Base-by-base conservation (phyloP, 2,329 filamentous ascomycete genomes). In the Monilinia fructicola region DNA sequence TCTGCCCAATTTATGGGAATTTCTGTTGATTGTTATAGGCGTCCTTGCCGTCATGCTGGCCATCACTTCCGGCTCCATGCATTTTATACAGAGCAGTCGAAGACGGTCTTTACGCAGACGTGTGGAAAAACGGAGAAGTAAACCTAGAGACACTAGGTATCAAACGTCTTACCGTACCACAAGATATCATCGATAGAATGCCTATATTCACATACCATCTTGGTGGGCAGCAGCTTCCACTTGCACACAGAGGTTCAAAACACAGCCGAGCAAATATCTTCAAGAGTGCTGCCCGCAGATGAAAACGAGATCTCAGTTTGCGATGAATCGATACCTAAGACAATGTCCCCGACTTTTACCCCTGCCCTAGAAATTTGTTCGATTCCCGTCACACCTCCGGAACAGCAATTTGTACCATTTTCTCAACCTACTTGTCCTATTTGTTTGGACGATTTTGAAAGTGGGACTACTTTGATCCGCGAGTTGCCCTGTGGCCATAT, bases 401-500 rank as follows among this genome's bases (percentile, higher is more conserved):
- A 10, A 10, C 71, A 73, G 38, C 71, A 68, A 68, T 72, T 72
- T 62, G 40, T 81, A 7, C 84, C 85, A 21, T 83, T 91, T 71
- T 87, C 88, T 26, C 95, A 98, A 76, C 88, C 91, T 0, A 88
- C 85, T 2, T 98, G 95, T 75, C 87, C 91, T n/a, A 97, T 98
- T 64, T 99, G 95, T 75, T 83, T 96, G 0, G 90, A 92, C 65
- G 87, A 91, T 67, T 98, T 92, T 74, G 83, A 90, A 38, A 84
- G 87, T 21, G 84, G 86, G 48, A 79, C 83, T 23, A 90, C 91
- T 0, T 85, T 87, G 26, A 93, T 98, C 65, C 90, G 93, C 65
- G 91, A 97, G 78, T 82, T 98, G 3, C 87, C 92, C 0, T 99
- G 95, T 73, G 88, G 90, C 0, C 95, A 99, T 76, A 94, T 98